Evolutionary conservation across 331 rosid species (phyloP), one percentile per base, ranked within the genome.

Genomic region (Spiraea crenata): DNA sequence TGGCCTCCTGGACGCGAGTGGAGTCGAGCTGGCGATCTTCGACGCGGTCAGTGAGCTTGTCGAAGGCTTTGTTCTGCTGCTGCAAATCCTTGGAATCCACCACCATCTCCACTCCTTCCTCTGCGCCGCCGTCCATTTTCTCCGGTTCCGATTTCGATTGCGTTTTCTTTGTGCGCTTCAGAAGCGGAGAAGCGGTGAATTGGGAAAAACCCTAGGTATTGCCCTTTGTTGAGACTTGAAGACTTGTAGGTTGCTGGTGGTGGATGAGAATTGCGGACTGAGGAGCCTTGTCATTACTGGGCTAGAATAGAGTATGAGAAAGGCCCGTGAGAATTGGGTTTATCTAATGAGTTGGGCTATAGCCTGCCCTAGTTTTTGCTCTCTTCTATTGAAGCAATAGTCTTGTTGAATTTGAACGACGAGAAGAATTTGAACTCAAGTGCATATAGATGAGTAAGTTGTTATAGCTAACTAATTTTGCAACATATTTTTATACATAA

Each of bases 21-120:
- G 99, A 95, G 73, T 95, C 96, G 59, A 95, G 95, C 59, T 91
- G 99, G 47, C 99, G 97, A 85, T 95, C 99, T 65, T 95, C 99
- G 7, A 91, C 96, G 63, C 96, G 99, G 77, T 95, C 99, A 1
- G 97, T 95, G 80, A 95, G 99, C 77, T 95, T 91, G 68, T 95
- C 99, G 66, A 95, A 85, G 38, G 96, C 99, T 76, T 95, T 91
- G 79, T 91, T 95, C 84, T 95, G 99, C 40, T 91, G 91, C 79
- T 89, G 99, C 73, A 91, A 50, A 63, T 95, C 99, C 86, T 91
- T 95, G 0, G 96, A 88, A 76, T 95, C 96, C 37, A 80, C 85
- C 40, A 86, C 63, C 78, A 83, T 86, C 47, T 86, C 96, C 2
- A 87, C 46, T 11, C 47, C 78, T 71, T 87, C 99, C 73, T 89